phyloP scores from a whole-genome alignment of 1,139 yeast genomes.

The Yueomyces sp. region DNA sequence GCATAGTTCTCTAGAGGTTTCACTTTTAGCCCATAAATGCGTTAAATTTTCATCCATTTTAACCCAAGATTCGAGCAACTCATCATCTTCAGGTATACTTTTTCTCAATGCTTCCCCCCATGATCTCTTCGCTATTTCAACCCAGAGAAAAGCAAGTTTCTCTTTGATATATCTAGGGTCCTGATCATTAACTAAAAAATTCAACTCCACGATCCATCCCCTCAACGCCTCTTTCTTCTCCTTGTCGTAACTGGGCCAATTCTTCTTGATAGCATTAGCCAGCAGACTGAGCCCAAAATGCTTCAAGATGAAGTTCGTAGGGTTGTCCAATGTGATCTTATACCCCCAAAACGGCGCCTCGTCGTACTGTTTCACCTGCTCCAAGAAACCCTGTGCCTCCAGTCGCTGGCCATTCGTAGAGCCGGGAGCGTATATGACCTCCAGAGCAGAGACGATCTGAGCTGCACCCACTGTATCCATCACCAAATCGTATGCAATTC shows the following conservation, averaged over 20 bases:
- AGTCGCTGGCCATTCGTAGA: conserved; percentile 53
- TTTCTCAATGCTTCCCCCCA: conserved; percentile 59
- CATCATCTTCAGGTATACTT: conserved; percentile 28
- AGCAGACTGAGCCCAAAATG: conserved; percentile 82
- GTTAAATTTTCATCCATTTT: conserved; percentile 74
- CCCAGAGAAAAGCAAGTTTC: conserved; percentile 85
- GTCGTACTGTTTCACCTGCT: conserved; percentile 58
- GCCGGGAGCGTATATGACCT: conserved; percentile 61
- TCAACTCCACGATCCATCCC: conserved; percentile 74
- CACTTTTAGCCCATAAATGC: conserved; percentile 57
- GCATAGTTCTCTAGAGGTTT: conserved; percentile 60
- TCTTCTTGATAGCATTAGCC: conserved; percentile 53
- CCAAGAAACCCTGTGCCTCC: conserved; percentile 64
- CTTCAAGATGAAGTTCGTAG: conserved; percentile 58
- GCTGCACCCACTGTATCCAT: conserved; percentile 58
- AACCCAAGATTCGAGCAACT: conserved; percentile 65
- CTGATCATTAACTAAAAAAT: conserved; percentile 39
- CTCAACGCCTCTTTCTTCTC: conserved; percentile 60
- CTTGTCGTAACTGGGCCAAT: conserved; percentile 46
- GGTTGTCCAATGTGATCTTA: conserved; percentile 60
- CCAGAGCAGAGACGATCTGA: conserved; percentile 67
- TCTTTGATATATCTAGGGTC: conserved; percentile 90
- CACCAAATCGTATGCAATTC: too few species aligned
- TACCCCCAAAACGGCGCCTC: conserved; percentile 93
- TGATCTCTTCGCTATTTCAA: conserved; percentile 75